Base-by-base conservation (phyloP, 305 asterid genomes). In the Petunia hybrid region DNA sequence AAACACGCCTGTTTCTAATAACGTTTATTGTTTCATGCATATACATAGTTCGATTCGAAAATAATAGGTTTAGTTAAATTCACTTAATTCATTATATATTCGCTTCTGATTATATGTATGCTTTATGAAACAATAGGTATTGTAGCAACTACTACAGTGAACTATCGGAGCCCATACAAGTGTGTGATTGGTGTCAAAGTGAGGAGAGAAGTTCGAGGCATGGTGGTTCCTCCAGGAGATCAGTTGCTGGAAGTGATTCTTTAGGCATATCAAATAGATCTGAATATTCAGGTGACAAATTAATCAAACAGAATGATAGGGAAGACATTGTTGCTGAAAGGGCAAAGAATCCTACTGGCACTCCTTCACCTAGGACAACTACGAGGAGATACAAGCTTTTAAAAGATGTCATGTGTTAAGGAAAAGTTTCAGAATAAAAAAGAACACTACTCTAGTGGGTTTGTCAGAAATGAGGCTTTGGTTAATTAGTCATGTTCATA, bases 351-450 rank as follows among this genome's bases (percentile, higher is more conserved):
- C n/a, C 83, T 57, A 40, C 55, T 35, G 76, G 80, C 2, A 48
- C 71, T 4, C 64, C 86, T 1, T 89, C 92, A 22, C 91, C 91
- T 3, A 85, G 90, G 42, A 80, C 89, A 22, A 7, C 85, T 57
- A 71, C 87, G 56, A 90, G 93, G 6, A 86, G 92, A 85, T 91
- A 88, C 82, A 91, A 91, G 89, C 93, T 89, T 77, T 91, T 91
- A 76, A 91, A 91, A 85, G 94, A 91, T 81, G 91, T 91, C 7
- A 90, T 89, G 91, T 87, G 90, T 85, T 89, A 83, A 70, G 53
- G 48, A 68, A 5, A 41, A 13, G 38, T 8, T 36, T 6, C 10
- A 10, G 69, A 9, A 36, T 63, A 1, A 36, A 62, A 31, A 1
- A 31, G 31, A 22, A 22, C 31, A 22, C 31, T 22, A 22, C 31